Conservation (phyloP, 345 rosid genomes). For the Gossypium arboreum region DNA sequence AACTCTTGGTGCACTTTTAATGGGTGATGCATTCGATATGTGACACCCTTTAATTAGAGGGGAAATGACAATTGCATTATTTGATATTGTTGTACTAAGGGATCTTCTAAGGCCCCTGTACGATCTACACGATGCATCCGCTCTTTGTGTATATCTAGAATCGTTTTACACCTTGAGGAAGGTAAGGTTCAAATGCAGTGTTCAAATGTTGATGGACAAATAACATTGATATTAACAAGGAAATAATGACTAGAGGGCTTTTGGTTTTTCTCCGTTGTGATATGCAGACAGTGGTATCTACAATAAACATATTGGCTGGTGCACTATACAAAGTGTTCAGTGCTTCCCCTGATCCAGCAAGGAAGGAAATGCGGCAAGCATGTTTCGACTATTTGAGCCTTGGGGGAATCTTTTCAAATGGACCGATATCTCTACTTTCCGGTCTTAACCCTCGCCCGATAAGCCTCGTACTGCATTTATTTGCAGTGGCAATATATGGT, state of each 20-base stretch:
- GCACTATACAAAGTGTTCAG: slow-evolving; percentile 31
- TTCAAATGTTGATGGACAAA: background rate
- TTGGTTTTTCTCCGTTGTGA: background rate
- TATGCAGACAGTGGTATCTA: slow-evolving; percentile 34
- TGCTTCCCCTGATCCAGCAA: slow-evolving; percentile 29
- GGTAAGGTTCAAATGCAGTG: slow-evolving; percentile 19
- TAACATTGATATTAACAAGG: background rate
- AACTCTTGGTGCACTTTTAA: slow-evolving; percentile 46
- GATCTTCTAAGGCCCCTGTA: slow-evolving; percentile 40
- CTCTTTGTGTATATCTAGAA: slow-evolving; percentile 35
- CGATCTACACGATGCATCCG: slow-evolving; percentile 33
- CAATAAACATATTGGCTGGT: slow-evolving; percentile 37
- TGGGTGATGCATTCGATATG: slow-evolving; percentile 55
- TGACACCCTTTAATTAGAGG: slow-evolving; percentile 53
- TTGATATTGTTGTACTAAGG: slow-evolving; percentile 41
- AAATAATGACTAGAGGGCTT: too few relatives aligned
- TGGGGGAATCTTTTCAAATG: slow-evolving; percentile 34
- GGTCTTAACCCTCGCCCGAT: slow-evolving; percentile 36
- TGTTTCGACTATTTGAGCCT: slow-evolving; percentile 36
- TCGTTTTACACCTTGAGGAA: slow-evolving; percentile 44
- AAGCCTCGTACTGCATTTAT: slow-evolving; percentile 32
- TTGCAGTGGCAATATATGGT: slow-evolving; percentile 29
- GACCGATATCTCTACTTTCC: slow-evolving; percentile 34
- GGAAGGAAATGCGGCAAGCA: slow-evolving; percentile 31
- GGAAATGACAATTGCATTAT: slow-evolving; percentile 55